Evolutionary conservation across 2,329 filamentous ascomycete species (phyloP).

Genomic region (Neonectria hederae): DNA sequence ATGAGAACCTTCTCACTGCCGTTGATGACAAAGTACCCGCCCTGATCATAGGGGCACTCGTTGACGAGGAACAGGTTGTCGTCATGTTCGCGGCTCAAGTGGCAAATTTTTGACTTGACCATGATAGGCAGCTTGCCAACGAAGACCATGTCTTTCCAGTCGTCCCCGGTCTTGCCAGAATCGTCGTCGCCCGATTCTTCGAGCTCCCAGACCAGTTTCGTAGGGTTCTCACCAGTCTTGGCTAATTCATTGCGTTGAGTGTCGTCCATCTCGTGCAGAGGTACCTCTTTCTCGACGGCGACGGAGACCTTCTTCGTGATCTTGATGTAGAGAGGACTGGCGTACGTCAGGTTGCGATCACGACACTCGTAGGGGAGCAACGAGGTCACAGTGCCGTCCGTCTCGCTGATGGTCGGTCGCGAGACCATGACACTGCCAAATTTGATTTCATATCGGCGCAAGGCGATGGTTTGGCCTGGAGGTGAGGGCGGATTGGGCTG

Average conservation of each 20-base stretch:
- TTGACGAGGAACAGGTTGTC: constrained; percentile 90
- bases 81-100: constrained; percentile 83
- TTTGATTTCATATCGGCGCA: constrained; percentile 94
- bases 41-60: constrained; percentile 97
- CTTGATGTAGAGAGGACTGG: constrained; percentile 87
- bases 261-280: constrained; percentile 73
- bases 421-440: constrained; percentile 92
- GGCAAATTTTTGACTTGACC: constrained; percentile 97
- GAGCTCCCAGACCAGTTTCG: constrained; percentile 68
- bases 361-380: constrained; percentile 95
- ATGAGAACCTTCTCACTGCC: constrained; percentile 98
- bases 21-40: constrained; percentile 99
- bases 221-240: constrained; percentile 66
- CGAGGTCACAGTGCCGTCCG: constrained; percentile 85
- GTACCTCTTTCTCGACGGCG: constrained; percentile 78
- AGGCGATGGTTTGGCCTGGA: constrained; percentile 81
- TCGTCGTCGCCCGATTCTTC: constrained; percentile 65
- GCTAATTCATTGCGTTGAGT: constrained; percentile 66
- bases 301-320: constrained; percentile 87
- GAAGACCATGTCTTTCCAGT: constrained; percentile 78
- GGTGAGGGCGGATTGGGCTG: constrained; percentile 83
- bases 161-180: constrained; percentile 60
- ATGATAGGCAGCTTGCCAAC: constrained; percentile 97
- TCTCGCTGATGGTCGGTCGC: constrained; percentile 90
- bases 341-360: constrained; percentile 94